Conservation (phyloP, 495 filamentous ascomycete species). For the Pseudotulostoma volvatum region DNA sequence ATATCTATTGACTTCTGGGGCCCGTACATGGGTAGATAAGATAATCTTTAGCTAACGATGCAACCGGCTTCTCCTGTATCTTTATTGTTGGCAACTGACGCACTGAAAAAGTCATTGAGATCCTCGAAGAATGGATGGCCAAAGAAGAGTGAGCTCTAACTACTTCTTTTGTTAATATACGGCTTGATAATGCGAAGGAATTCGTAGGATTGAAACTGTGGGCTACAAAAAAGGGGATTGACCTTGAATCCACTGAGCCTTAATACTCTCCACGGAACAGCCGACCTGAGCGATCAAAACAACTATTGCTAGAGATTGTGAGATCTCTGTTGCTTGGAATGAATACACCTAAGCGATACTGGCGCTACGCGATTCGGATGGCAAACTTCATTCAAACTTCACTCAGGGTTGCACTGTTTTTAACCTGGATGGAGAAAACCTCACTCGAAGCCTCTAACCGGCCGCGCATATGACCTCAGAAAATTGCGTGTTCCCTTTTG, state of each 20-base stretch:
- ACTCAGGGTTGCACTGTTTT: no score
- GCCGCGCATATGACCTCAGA: background rate
- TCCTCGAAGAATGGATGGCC: background rate
- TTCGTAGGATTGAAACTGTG: background rate
- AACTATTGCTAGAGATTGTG: background rate
- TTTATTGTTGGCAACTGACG: background rate
- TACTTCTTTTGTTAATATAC: background rate
- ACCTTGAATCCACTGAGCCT: background rate
- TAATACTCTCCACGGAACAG: background rate
- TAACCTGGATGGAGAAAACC: no score
- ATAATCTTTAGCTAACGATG: background rate
- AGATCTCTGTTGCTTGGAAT: background rate
- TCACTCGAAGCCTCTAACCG: background rate
- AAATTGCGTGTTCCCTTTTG: background rate
- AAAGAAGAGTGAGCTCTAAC: background rate
- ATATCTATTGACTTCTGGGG: background rate
- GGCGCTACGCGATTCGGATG: background rate
- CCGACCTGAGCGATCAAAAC: background rate
- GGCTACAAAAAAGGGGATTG: background rate
- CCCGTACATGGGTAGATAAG: background rate
- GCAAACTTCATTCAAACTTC: background rate
- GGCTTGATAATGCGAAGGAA: background rate
- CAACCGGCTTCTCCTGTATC: background rate
- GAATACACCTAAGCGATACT: background rate
- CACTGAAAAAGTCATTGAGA: background rate